Percentiles rank a stretch among this genome's conserved stretches.
These are phyloP conservation scores for Debaryomyces robertsiae DNA, from an alignment of 1,139 yeast species.

Conservation along the genomic window DNA sequence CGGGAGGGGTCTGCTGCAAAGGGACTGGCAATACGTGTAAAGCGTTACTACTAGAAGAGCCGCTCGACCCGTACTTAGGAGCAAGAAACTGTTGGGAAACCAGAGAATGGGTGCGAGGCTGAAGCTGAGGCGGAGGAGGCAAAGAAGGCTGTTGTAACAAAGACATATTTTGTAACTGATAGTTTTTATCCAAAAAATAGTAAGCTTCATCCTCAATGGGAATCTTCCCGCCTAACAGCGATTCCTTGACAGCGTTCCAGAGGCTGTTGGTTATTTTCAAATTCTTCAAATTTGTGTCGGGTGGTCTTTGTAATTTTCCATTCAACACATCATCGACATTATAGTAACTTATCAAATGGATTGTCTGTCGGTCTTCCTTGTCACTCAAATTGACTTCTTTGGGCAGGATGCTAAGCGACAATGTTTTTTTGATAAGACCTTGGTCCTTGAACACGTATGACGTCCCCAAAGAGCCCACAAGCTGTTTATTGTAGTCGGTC, in stretches of 20 bases:
- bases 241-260: constrained; percentile 60
- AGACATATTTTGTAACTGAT: constrained; percentile 47
- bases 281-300: constrained; percentile 54
- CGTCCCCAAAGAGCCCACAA: constrained; percentile 59
- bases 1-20: constrained; percentile 12
- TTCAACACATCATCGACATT: constrained; percentile 69
- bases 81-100: constrained; percentile 10
- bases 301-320: constrained; percentile 61
- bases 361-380: constrained; percentile 45
- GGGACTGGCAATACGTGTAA: constrained; percentile 10
- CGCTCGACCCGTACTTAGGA: constrained; percentile 6
- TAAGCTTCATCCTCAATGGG: constrained; percentile 56
- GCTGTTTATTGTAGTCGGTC: constrained; percentile 26
- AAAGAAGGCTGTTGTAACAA: constrained; percentile 24
- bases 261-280: constrained; percentile 58
- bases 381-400: constrained; percentile 38
- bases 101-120: constrained; percentile 12
- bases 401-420: constrained; percentile 53
- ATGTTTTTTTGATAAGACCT: constrained; percentile 82
- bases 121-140: constrained; percentile 11
- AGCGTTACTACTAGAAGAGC: neutral
- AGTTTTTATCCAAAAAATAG: constrained; percentile 51
- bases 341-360: constrained; percentile 81
- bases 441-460: constrained; percentile 70
- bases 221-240: constrained; percentile 59